phyloP scores from a whole-genome alignment of 495 filamentous ascomycete genomes.

The Xylaria castorea region DNA sequence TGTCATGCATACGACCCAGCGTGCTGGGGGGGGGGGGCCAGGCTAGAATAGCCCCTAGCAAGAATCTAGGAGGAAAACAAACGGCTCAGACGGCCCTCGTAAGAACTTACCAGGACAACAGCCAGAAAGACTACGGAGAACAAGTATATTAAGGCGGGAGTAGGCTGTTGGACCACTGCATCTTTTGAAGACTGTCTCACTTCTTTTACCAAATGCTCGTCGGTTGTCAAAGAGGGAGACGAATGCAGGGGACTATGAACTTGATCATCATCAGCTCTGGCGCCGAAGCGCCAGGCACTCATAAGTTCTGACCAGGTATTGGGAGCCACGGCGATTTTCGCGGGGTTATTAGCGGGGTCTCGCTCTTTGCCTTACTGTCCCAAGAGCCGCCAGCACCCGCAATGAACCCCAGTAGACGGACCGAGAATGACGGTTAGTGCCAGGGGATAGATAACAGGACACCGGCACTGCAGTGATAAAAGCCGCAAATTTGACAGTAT shows the following conservation, averaged over 20 bases:
- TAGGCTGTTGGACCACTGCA: slow-evolving; percentile 24
- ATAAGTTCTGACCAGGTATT: slow-evolving; percentile 31
- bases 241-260: slow-evolving; percentile 18
- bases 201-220: slow-evolving; percentile 6
- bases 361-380: slow-evolving; percentile 12
- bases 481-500: slow-evolving; percentile 12
- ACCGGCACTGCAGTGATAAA: not conserved
- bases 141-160: slow-evolving; percentile 42
- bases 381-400: slow-evolving; percentile 24
- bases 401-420: slow-evolving; percentile 21
- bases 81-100: slow-evolving; percentile 5
- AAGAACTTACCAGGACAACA: slow-evolving; percentile 54
- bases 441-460: slow-evolving; percentile 11
- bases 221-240: slow-evolving; percentile 18
- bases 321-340: slow-evolving; percentile 43
- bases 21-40: slow-evolving; percentile 34
- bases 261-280: slow-evolving; percentile 40
- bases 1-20: slow-evolving; percentile 29
- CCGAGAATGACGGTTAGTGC: slow-evolving; percentile 20
- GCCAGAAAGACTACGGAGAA: slow-evolving; percentile 52
- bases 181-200: slow-evolving; percentile 13
- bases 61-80: slow-evolving; percentile 20
- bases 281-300: slow-evolving; percentile 42
- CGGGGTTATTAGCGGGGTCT: slow-evolving; percentile 44
- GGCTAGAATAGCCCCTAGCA: slow-evolving; percentile 28